phyloP scores from a whole-genome alignment of 768 basidiomycete genomes.

The Amanita thiersii region DNA sequence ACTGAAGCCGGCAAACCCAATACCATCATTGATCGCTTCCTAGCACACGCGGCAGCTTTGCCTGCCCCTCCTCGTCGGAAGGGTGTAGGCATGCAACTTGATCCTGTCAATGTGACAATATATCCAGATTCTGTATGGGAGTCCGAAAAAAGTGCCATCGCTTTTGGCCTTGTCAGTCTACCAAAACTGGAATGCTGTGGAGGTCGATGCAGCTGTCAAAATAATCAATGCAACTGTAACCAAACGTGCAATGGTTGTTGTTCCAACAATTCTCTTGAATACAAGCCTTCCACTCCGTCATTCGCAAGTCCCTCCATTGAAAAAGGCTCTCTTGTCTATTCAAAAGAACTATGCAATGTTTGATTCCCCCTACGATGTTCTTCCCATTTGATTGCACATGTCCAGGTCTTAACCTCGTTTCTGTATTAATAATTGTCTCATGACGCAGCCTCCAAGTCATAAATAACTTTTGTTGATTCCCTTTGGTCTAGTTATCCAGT shows the following conservation, averaged over 20 bases:
- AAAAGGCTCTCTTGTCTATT: too few species aligned
- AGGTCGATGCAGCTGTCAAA: slow-evolving; percentile 51
- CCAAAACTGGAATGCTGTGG: slow-evolving; percentile 67
- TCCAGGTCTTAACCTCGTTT: too few species aligned
- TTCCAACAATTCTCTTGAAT: slow-evolving; percentile 16
- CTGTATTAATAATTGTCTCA: too few species aligned
- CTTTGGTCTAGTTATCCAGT: too few species aligned
- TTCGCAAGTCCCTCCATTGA: too few species aligned
- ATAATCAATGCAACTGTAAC: slow-evolving; percentile 47
- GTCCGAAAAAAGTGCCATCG: slow-evolving; percentile 29
- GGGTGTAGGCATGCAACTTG: slow-evolving; percentile 28
- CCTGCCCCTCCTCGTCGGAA: slow-evolving; percentile 48
- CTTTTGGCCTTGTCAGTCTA: slow-evolving; percentile 44
- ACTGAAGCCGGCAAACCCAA: slow-evolving; percentile 7
- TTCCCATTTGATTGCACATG: not conserved
- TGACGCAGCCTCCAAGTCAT: too few species aligned
- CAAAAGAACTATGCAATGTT: too few species aligned
- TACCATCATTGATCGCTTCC: slow-evolving; percentile 50
- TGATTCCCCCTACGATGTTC: not conserved
- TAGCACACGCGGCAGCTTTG: slow-evolving; percentile 60
- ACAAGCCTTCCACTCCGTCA: too few species aligned
- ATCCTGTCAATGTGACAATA: slow-evolving; percentile 43
- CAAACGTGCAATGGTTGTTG: slow-evolving; percentile 49
- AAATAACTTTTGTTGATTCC: too few species aligned
- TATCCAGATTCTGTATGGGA: slow-evolving; percentile 30